Conservation (phyloP, 139 green algal genomes). For the Monoraphidium neglectum region DNA sequence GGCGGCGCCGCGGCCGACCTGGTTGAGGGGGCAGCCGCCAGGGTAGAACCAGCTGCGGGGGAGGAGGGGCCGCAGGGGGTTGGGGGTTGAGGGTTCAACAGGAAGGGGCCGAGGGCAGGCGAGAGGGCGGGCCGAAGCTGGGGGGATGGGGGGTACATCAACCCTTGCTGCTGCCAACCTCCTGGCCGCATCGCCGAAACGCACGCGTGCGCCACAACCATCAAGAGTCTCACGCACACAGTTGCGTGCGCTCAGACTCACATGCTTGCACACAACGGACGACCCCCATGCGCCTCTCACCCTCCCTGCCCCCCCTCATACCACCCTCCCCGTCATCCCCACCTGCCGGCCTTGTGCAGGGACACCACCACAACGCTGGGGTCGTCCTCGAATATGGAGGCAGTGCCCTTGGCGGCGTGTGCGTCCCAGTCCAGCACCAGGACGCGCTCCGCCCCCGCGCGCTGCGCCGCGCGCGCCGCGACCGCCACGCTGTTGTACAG, state of each 20-base stretch:
- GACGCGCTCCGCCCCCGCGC: slow-evolving; percentile 43
- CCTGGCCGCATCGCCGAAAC: too few species aligned
- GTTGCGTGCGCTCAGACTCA: too few species aligned
- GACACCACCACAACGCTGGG: slow-evolving; percentile 67
- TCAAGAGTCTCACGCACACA: too few species aligned
- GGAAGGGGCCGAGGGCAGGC: not conserved
- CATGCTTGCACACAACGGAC: too few species aligned
- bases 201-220: too few species aligned
- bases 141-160: too few species aligned
- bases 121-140: too few species aligned
- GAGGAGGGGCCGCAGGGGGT: not conserved
- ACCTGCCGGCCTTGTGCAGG: slow-evolving; percentile 58
- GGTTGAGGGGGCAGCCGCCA: slow-evolving; percentile 39
- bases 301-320: too few species aligned
- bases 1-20: slow-evolving; percentile 45
- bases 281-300: too few species aligned
- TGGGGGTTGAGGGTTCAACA: not conserved
- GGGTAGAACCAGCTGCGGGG: slow-evolving; percentile 57
- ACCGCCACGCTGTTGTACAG: slow-evolving; percentile 76
- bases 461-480: slow-evolving; percentile 53
- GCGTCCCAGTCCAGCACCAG: slow-evolving; percentile 84
- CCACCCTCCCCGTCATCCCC: too few species aligned
- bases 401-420: slow-evolving; percentile 78
- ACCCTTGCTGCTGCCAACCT: too few species aligned
- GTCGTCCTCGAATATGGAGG: slow-evolving; percentile 68